A percentile compares a stretch with the other conserved stretches of the same genome.
phyloP scores from a whole-genome alignment of 495 filamentous ascomycete species.

The Penicillium atrosanguineum region DNA sequence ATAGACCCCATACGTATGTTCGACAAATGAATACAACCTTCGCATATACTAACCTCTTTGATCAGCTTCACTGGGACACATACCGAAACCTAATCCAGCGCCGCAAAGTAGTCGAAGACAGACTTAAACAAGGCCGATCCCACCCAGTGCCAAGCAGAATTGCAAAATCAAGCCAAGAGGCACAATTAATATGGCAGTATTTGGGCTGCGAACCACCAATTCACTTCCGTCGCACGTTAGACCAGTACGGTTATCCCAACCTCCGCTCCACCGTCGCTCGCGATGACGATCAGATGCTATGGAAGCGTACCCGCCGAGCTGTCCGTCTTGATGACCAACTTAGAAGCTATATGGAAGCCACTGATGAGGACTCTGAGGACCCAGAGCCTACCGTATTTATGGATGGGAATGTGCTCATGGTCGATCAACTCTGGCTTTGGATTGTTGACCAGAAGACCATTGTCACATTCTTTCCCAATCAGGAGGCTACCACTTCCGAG shows the following conservation, averaged over 20 bases:
- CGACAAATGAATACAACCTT: background rate
- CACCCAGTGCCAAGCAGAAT: slow-evolving; percentile 55
- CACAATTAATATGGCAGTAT: slow-evolving; percentile 63
- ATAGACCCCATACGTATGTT: slow-evolving; percentile 29
- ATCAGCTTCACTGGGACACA: slow-evolving; percentile 65
- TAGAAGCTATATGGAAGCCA: slow-evolving; percentile 17
- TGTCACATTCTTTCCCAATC: slow-evolving; percentile 57
- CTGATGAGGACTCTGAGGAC: slow-evolving; percentile 13
- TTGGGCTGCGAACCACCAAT: slow-evolving; percentile 62
- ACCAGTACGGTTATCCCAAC: slow-evolving; percentile 66
- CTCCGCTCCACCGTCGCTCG: slow-evolving; percentile 59
- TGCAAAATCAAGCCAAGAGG: slow-evolving; percentile 52
- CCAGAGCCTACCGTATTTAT: slow-evolving; percentile 33
- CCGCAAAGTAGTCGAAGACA: slow-evolving; percentile 54
- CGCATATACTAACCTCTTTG: slow-evolving; percentile 12
- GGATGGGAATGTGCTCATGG: slow-evolving; percentile 64
- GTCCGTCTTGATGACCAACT: slow-evolving; percentile 29
- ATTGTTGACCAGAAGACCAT: slow-evolving; percentile 59
- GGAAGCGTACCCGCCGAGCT: slow-evolving; percentile 59
- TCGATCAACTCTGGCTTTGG: slow-evolving; percentile 70
- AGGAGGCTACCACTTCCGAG: slow-evolving; percentile 44
- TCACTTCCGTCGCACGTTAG: slow-evolving; percentile 62
- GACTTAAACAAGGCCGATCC: slow-evolving; percentile 55
- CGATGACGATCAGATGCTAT: slow-evolving; percentile 70
- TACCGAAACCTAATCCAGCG: slow-evolving; percentile 59